Evolutionary conservation across 1,139 yeast species (phyloP), one percentile per base, ranked within the genome.

Genomic region (Yamadazyma mexicana): DNA sequence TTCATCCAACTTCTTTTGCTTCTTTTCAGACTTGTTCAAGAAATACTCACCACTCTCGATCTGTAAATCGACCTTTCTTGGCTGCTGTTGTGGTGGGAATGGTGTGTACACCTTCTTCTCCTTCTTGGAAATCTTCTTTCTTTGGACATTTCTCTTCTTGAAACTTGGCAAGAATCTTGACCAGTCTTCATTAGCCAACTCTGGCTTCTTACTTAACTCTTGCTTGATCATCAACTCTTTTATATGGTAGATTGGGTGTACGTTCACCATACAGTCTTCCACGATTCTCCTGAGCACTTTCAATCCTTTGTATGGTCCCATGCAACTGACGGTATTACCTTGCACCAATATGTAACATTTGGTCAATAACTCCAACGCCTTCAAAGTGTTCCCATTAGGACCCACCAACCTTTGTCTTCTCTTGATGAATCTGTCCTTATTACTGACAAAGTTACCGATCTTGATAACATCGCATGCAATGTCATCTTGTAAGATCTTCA

Each of bases 1-100:
- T 55, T 85, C 91, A 46, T 83, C 83, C 51, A 83, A 68, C 53
- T 83, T 81, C 64, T 79, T 83, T 51, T 73, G 69, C 46, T 81
- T 85, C 72, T 86, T 87, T 54, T 91, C 96, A 53, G 72, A 77
- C 68, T 87, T 86, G 44, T 88, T 87, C 67, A 92, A 75, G 79
- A 92, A 92, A 70, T 88, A 92, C 64, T 94, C 98, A 79, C 99
- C 99, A 72, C 95, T 83, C 67, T 92, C 98, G 66, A 94, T 89
- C 69, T 91, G 95, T 61, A 91, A 71, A 79, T 94, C 99, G 64
- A 94, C 75, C 86, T 92, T 91, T 74, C 98, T 84, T 58, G 98
- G 98, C 52, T 80, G 79, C 67, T 88, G 99, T 43, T 88, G 87
- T 51, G 98, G 98, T 66, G 99, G 99, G 89, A 94, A 94, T 58